These are phyloP conservation scores for Boeremia exigua DNA, from an alignment of 2,329 filamentous ascomycete genomes.

Conservation along the genomic window DNA sequence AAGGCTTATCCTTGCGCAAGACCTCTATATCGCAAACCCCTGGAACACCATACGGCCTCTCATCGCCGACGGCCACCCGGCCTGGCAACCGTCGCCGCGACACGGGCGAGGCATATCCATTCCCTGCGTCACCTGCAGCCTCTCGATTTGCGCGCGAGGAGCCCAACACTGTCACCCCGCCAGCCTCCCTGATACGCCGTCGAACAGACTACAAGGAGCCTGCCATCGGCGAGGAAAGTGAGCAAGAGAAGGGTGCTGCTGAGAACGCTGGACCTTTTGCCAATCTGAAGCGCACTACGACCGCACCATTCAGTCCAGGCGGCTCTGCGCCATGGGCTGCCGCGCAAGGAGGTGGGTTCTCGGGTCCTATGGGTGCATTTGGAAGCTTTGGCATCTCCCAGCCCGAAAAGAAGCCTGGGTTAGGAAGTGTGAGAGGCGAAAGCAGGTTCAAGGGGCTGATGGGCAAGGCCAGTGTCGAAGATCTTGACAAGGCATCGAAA, in stretches of 20 bases:
- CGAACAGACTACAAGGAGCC: slow-evolving; percentile 67
- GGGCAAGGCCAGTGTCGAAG: slow-evolving; percentile 76
- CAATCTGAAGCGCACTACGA: slow-evolving; percentile 62
- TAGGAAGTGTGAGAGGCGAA: slow-evolving; percentile 72
- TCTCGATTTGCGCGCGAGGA: slow-evolving; percentile 70
- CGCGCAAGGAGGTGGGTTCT: slow-evolving; percentile 67
- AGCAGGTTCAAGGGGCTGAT: slow-evolving; percentile 88
- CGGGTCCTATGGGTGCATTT: slow-evolving; percentile 78
- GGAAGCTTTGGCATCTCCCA: slow-evolving; percentile 76
- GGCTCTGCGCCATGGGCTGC: slow-evolving; percentile 63
- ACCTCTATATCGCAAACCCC: slow-evolving; percentile 77
- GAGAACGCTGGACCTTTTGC: slow-evolving; percentile 57
- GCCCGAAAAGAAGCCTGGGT: slow-evolving; percentile 72
- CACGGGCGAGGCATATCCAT: slow-evolving; percentile 73
- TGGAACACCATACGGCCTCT: slow-evolving; percentile 68
- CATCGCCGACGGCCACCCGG: slow-evolving; percentile 75
- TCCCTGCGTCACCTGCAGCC: slow-evolving; percentile 65
- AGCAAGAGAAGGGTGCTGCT: slow-evolving; percentile 53
- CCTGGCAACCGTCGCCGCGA: slow-evolving; percentile 83
- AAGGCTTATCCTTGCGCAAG: slow-evolving; percentile 73
- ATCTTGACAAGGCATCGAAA: slow-evolving; percentile 58
- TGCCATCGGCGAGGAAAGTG: slow-evolving; percentile 56
- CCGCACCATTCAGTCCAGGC: slow-evolving; percentile 60
- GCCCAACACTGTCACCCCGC: slow-evolving; percentile 64
- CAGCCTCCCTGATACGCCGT: slow-evolving; percentile 65